phyloP scores from a whole-genome alignment of 331 rosid genomes.

The Prunus yedoensis region DNA sequence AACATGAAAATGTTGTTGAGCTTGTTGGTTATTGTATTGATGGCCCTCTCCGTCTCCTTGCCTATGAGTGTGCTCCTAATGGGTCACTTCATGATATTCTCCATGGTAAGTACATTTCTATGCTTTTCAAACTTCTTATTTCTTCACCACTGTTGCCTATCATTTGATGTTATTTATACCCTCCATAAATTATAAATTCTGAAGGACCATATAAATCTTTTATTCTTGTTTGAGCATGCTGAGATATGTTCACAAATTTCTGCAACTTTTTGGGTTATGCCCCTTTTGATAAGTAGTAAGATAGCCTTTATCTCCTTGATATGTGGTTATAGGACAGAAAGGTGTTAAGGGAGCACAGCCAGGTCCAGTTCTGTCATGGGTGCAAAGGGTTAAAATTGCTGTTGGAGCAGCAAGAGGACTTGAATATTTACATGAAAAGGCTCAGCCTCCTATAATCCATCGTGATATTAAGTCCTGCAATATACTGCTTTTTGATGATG shows the following conservation, averaged over 20 bases:
- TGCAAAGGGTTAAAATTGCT: constrained; percentile 76
- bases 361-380: constrained; percentile 70
- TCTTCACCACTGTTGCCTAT: background rate
- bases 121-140: background rate
- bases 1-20: constrained; percentile 62
- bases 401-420: constrained; percentile 84
- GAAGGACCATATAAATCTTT: constrained; percentile 1
- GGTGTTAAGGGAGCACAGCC: constrained; percentile 77
- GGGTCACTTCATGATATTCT: constrained; percentile 84
- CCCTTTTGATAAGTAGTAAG: background rate
- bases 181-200: background rate
- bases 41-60: constrained; percentile 70
- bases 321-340: constrained; percentile 55
- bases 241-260: background rate
- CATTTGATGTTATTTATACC: background rate
- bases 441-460: too few species aligned
- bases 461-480: too few species aligned
- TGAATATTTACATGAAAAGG: constrained; percentile 75
- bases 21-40: constrained; percentile 70
- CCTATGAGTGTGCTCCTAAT: constrained; percentile 69
- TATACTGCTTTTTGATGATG: too few species aligned
- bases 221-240: background rate
- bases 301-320: background rate
- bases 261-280: background rate
- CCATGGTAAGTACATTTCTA: constrained; percentile 52